phyloP scores from a whole-genome alignment of 306 rosid species.

The Quercus robur region DNA sequence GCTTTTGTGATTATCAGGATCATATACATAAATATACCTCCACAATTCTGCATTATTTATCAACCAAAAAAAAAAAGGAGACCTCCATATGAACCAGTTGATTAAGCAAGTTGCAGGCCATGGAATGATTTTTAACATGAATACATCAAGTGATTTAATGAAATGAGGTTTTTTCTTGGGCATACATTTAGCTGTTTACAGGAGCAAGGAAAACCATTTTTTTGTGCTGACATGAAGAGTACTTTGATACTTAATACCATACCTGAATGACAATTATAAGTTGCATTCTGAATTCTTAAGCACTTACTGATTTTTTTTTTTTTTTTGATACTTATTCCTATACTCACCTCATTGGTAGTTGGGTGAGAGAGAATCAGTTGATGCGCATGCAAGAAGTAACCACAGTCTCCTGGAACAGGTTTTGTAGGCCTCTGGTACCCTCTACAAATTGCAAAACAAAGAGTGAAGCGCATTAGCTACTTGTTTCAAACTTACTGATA shows the following conservation, averaged over 20 bases:
- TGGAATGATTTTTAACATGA: not conserved
- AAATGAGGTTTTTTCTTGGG: too few species aligned
- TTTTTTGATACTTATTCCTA: not conserved
- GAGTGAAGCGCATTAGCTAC: not conserved
- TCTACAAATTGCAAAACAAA: slow-evolving; percentile 27
- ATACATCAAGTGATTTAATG: not conserved
- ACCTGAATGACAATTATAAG: not conserved
- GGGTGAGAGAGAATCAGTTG: slow-evolving; percentile 66
- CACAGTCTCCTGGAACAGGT: slow-evolving; percentile 95
- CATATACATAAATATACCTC: too few species aligned
- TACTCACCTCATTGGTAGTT: slow-evolving; percentile 56
- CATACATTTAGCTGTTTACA: not conserved
- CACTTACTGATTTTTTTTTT: not conserved
- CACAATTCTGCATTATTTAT: too few species aligned
- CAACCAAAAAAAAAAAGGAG: too few species aligned
- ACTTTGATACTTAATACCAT: not conserved
- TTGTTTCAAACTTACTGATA: slow-evolving; percentile 1
- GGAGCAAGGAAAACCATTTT: not conserved
- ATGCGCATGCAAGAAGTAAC: slow-evolving; percentile 82
- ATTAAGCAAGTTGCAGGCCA: not conserved
- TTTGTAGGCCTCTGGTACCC: slow-evolving; percentile 73
- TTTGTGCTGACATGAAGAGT: not conserved
- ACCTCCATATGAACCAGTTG: not conserved
- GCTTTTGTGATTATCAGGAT: too few species aligned
- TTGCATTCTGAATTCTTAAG: not conserved